Evolutionary conservation across 2,329 filamentous ascomycete species (phyloP).

Genomic region (Lasiodiplodia gonubiensis): DNA sequence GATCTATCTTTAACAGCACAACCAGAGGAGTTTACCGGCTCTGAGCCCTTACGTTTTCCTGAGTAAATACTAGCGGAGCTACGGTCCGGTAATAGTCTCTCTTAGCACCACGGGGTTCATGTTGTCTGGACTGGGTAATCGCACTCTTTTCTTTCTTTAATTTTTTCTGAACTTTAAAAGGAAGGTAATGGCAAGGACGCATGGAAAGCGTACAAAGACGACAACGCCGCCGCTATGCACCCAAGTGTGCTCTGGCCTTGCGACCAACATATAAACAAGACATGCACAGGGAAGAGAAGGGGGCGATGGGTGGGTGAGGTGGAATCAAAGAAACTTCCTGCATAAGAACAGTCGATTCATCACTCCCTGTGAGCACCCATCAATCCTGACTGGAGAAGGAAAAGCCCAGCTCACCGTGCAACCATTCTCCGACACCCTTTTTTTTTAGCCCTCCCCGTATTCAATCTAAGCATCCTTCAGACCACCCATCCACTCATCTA

Average conservation of each 20-base stretch:
- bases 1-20: background rate
- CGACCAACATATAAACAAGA: slow-evolving; percentile 17
- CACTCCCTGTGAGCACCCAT: background rate
- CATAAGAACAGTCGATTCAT: background rate
- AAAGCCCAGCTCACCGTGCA: background rate
- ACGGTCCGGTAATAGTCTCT: background rate
- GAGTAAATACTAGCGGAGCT: background rate
- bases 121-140: background rate
- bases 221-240: slow-evolving; percentile 21
- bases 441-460: background rate
- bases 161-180: background rate
- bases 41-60: background rate
- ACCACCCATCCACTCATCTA: background rate
- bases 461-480: background rate
- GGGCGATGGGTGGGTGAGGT: background rate
- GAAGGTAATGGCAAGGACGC: background rate
- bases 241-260: slow-evolving; percentile 15
- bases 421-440: background rate
- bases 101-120: background rate
- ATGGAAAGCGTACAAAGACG: background rate
- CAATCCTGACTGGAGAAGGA: background rate
- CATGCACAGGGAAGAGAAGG: background rate
- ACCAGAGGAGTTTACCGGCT: background rate
- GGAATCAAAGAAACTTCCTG: background rate
- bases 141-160: background rate